Percentiles rank a stretch among this genome's conserved stretches.
Evolutionary conservation across 1,284 basidiomycete genomes (phyloP).

Genomic region (Moesziomyces parantarcticus): DNA sequence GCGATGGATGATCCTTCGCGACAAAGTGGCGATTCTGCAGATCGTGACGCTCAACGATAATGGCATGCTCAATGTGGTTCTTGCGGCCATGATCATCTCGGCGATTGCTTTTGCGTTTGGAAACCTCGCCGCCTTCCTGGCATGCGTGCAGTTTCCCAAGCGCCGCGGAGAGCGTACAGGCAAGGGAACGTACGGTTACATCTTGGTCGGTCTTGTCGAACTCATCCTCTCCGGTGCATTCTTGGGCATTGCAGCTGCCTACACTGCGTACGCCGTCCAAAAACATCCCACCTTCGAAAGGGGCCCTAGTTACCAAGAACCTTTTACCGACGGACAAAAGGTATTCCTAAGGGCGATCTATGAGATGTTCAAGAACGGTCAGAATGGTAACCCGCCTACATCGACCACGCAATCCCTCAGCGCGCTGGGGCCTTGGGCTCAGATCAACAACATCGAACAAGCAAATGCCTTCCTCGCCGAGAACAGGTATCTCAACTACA

Average conservation of each 20-base stretch:
- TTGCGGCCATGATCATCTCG: constrained; percentile 43
- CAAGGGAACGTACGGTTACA: constrained; percentile 54
- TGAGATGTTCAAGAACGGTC: constrained; percentile 25
- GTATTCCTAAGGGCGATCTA: constrained; percentile 41
- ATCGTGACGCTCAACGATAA: constrained; percentile 49
- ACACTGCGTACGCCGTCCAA: constrained; percentile 49
- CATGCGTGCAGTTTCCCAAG: constrained; percentile 52
- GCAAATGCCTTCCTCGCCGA: constrained; percentile 43
- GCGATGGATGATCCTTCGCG: constrained; percentile 29
- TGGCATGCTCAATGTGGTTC: constrained; percentile 47
- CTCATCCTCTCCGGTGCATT: constrained; percentile 46
- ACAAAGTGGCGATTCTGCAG: constrained; percentile 28
- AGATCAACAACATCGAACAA: constrained; percentile 35
- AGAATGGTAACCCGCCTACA: constrained; percentile 27
- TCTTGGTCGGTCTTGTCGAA: constrained; percentile 47
- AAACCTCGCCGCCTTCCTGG: constrained; percentile 41
- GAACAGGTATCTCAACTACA: constrained; percentile 52
- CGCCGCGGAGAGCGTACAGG: constrained; percentile 53
- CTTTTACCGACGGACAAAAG: constrained; percentile 36
- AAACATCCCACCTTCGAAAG: constrained; percentile 28
- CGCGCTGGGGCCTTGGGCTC: constrained; percentile 30
- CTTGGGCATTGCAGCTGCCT: constrained; percentile 44
- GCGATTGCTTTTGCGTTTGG: constrained; percentile 49
- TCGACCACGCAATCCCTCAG: constrained; percentile 20
- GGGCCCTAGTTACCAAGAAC: constrained; percentile 41